Conservation (phyloP, 208 protist species). For the Leishmania arabica region DNA sequence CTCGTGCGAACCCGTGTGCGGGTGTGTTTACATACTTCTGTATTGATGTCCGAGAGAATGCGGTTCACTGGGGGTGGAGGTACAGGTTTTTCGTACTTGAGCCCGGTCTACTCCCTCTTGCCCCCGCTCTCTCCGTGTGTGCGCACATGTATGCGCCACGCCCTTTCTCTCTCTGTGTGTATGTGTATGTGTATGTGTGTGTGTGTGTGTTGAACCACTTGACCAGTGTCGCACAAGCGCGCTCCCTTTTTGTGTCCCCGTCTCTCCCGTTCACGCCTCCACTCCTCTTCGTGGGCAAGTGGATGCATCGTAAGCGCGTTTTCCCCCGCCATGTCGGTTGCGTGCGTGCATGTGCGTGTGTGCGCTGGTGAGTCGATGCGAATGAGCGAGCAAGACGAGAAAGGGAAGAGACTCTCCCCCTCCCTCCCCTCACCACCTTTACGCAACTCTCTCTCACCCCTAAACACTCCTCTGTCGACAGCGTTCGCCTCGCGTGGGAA, state of each 20-base stretch:
- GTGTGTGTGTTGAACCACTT: neutral
- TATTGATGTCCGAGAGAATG: neutral
- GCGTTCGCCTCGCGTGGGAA: neutral
- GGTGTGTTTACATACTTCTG: neutral
- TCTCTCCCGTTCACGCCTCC: neutral
- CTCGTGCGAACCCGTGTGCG: neutral
- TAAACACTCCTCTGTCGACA: neutral
- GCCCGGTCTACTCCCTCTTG: neutral
- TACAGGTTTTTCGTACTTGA: neutral
- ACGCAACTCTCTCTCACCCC: neutral
- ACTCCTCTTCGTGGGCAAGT: neutral
- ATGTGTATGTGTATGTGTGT: neutral
- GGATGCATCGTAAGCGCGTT: neutral
- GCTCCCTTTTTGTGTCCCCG: neutral
- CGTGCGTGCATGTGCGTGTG: neutral
- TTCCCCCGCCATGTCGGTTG: neutral
- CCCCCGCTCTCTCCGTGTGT: neutral
- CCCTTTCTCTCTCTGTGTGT: neutral
- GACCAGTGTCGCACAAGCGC: neutral
- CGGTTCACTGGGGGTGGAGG: neutral
- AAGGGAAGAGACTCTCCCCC: neutral
- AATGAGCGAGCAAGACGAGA: neutral
- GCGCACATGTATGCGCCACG: neutral
- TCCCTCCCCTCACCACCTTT: neutral
- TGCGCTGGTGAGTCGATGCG: neutral